Evolutionary conservation across 1,139 yeast genomes (phyloP).

Genomic region (Suhomyces bolitotheri): DNA sequence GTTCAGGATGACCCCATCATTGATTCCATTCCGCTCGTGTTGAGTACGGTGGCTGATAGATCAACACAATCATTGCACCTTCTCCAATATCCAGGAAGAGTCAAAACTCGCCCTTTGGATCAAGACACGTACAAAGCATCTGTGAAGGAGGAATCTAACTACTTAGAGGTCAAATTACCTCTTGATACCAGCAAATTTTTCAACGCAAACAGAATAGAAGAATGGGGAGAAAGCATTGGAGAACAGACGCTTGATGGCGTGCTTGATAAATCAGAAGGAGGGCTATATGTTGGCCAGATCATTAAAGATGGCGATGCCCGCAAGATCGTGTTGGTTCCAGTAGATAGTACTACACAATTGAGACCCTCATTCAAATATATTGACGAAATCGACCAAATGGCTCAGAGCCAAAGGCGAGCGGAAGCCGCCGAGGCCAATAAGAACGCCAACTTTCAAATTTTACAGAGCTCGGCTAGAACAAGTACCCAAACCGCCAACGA

Average conservation of each 20-base stretch:
- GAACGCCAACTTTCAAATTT: slow-evolving; percentile 43
- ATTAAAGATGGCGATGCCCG: slow-evolving; percentile 23
- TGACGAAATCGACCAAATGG: slow-evolving; percentile 48
- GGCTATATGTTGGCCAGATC: slow-evolving; percentile 40
- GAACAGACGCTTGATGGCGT: slow-evolving; percentile 73
- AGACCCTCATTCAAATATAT: slow-evolving; percentile 81
- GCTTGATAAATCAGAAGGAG: slow-evolving; percentile 55
- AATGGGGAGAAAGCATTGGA: slow-evolving; percentile 59
- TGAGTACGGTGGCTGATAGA: slow-evolving; percentile 27
- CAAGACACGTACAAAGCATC: slow-evolving; percentile 50
- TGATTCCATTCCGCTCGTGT: slow-evolving; percentile 67
- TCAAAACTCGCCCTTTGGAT: slow-evolving; percentile 48
- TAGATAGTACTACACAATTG: slow-evolving; percentile 70
- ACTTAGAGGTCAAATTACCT: slow-evolving; percentile 71
- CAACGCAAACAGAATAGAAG: slow-evolving; percentile 60
- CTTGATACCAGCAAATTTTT: slow-evolving; percentile 63
- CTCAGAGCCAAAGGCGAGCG: slow-evolving; percentile 28
- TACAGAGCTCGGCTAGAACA: slow-evolving; percentile 43
- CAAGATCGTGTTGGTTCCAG: slow-evolving; percentile 63
- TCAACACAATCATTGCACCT: slow-evolving; percentile 35
- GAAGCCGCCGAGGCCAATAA: slow-evolving; percentile 33
- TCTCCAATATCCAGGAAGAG: slow-evolving; percentile 74
- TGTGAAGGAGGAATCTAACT: slow-evolving; percentile 58
- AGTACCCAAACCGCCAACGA: slow-evolving; percentile 72
- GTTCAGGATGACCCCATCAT: slow-evolving; percentile 70